Evolutionary conservation across 306 rosid species (phyloP).

Genomic region (Acacia acuminata): DNA sequence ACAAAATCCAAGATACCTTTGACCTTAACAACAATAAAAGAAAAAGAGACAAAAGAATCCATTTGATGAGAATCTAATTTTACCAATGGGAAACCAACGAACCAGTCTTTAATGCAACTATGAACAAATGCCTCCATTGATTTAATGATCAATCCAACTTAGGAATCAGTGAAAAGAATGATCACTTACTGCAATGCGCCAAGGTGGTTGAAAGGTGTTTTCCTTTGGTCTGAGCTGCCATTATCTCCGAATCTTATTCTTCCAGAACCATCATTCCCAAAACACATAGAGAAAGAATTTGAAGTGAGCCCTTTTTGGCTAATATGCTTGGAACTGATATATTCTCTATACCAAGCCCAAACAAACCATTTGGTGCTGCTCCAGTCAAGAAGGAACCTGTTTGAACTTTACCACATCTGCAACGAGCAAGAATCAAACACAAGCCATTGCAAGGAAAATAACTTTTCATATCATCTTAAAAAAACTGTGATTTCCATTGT

Average conservation of each 20-base stretch:
- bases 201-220: constrained; percentile 67
- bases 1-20: background rate
- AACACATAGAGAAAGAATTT: constrained; percentile 91
- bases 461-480: background rate
- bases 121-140: background rate
- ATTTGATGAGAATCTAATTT: background rate
- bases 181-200: constrained; percentile 50
- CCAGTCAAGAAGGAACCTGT: constrained; percentile 68
- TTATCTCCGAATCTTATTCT: constrained; percentile 82
- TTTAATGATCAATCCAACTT: background rate
- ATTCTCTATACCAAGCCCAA: constrained; percentile 80
- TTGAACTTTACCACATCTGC: constrained; percentile 84
- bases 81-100: background rate
- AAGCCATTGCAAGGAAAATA: background rate
- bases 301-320: constrained; percentile 59
- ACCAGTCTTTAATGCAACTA: background rate
- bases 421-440: constrained; percentile 27
- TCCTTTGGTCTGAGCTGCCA: constrained; percentile 60
- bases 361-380: constrained; percentile 87
- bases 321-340: constrained; percentile 80
- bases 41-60: background rate
- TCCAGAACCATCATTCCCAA: constrained; percentile 60
- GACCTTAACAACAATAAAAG: background rate
- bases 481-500: background rate
- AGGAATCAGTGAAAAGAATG: background rate